A percentile compares a stretch with the other conserved stretches of the same genome.
phyloP scores from a whole-genome alignment of 805 yeast species.

The Tetrapisispora nanseiensis region DNA sequence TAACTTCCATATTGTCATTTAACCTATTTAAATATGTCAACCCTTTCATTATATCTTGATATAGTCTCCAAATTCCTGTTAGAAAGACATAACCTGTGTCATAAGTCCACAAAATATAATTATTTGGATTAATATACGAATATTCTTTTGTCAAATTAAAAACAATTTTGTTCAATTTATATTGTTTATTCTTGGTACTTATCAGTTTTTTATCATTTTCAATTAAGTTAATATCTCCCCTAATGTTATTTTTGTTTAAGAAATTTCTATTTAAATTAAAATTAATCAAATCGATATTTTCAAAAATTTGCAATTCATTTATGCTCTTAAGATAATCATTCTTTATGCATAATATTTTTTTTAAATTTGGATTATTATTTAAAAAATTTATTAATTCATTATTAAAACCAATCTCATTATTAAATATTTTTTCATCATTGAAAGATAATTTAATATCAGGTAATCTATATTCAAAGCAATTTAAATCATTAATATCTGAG shows the following conservation, averaged over 20 bases:
- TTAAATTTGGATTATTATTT: neutral
- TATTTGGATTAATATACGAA: conserved; percentile 32
- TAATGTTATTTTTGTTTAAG: too few species aligned
- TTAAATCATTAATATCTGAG: neutral
- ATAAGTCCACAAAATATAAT: conserved; percentile 80
- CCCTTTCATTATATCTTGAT: conserved; percentile 29
- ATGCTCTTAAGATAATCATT: neutral
- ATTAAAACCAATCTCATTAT: neutral
- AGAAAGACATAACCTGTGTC: conserved; percentile 77
- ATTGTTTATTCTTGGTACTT: conserved; percentile 25
- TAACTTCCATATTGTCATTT: neutral
- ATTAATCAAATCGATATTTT: neutral
- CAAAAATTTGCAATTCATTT: conserved; percentile 1
- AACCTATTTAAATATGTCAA: conserved; percentile 6
- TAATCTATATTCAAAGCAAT: conserved; percentile 23
- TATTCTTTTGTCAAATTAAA: conserved; percentile 6
- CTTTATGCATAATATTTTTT: neutral
- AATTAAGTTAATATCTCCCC: neutral
- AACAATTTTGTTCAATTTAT: conserved; percentile 16
- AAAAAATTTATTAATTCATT: neutral
- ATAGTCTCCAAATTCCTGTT: conserved; percentile 75
- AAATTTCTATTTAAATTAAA: neutral
- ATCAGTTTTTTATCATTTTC: neutral
- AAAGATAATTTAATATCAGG: neutral
- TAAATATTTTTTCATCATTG: neutral